Percentiles rank a stretch among this genome's conserved stretches.
Evolutionary conservation across 2,329 filamentous ascomycete genomes (phyloP).

Genomic region (Coniella vitis): DNA sequence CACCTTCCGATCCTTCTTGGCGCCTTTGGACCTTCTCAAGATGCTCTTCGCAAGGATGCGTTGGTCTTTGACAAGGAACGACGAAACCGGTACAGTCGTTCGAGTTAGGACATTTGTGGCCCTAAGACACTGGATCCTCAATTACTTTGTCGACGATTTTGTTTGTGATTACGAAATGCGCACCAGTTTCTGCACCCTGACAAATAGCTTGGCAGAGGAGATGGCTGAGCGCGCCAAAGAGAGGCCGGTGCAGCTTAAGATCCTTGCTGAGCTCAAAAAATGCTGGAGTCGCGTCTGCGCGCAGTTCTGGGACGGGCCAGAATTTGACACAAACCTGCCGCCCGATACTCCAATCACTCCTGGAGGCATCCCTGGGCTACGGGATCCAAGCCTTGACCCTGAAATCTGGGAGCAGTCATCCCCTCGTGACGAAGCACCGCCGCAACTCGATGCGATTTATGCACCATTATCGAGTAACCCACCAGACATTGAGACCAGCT

Average conservation of each 20-base stretch:
- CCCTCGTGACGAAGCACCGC: constrained; percentile 28
- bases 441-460: constrained; percentile 36
- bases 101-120: constrained; percentile 93
- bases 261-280: constrained; percentile 89
- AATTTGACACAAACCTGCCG: constrained; percentile 54
- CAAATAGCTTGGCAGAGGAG: constrained; percentile 63
- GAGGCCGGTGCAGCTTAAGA: constrained; percentile 63
- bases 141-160: constrained; percentile 96
- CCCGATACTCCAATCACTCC: constrained; percentile 64
- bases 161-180: constrained; percentile 68
- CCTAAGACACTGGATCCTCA: constrained; percentile 92
- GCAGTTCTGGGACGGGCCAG: constrained; percentile 75
- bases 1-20: constrained; percentile 84
- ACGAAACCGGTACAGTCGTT: constrained; percentile 89
- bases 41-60: constrained; percentile 79
- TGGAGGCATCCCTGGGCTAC: constrained; percentile 62
- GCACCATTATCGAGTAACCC: constrained; percentile 23
- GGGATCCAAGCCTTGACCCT: constrained; percentile 49
- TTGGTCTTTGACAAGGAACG: constrained; percentile 75
- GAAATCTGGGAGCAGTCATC: constrained; percentile 44
- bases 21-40: constrained; percentile 66
- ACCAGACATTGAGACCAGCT: constrained; percentile 28
- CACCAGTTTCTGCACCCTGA: constrained; percentile 67
- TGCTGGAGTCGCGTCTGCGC: constrained; percentile 92
- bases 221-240: constrained; percentile 37